Percentiles rank a stretch among this genome's conserved stretches.
phyloP scores from a whole-genome alignment of 2,329 filamentous ascomycete species.

The Pezicula neosporulosa region DNA sequence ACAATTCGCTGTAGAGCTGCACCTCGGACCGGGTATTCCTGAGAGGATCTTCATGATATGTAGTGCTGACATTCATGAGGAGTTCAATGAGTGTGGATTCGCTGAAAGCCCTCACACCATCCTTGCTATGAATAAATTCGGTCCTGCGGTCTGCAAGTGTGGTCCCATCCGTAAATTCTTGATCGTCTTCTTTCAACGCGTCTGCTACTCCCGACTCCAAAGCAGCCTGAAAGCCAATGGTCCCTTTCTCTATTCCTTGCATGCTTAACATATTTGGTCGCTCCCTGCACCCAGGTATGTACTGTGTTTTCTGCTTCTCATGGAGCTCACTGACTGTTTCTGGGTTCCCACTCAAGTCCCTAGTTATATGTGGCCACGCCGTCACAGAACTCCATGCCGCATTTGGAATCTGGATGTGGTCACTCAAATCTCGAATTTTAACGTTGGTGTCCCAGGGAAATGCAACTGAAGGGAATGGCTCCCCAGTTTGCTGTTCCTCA shows the following conservation, averaged over 20 bases:
- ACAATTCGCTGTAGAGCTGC: slow-evolving; percentile 61
- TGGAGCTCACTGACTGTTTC: slow-evolving; percentile 12
- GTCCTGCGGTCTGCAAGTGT: slow-evolving; percentile 17
- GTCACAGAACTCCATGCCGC: slow-evolving; percentile 61
- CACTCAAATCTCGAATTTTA: slow-evolving; percentile 58
- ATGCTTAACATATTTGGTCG: slow-evolving; percentile 68
- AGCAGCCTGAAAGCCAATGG: slow-evolving; percentile 65
- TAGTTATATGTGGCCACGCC: slow-evolving; percentile 59
- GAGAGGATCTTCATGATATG: slow-evolving; percentile 51
- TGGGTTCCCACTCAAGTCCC: slow-evolving; percentile 43
- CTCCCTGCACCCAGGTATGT: slow-evolving; percentile 27
- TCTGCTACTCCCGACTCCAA: slow-evolving; percentile 64
- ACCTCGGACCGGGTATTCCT: slow-evolving; percentile 46
- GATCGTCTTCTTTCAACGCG: slow-evolving; percentile 58
- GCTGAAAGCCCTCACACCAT: slow-evolving; percentile 47
- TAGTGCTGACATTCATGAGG: slow-evolving; percentile 46
- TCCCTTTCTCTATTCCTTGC: slow-evolving; percentile 68
- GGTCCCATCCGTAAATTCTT: slow-evolving; percentile 22
- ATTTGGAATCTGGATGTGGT: slow-evolving; percentile 61
- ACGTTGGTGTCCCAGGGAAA: slow-evolving; percentile 66
- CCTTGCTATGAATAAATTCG: slow-evolving; percentile 29
- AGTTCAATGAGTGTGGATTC: slow-evolving; percentile 57
- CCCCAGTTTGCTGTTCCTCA: slow-evolving; percentile 55
- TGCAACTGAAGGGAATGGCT: slow-evolving; percentile 59
- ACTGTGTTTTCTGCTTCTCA: slow-evolving; percentile 20